These are phyloP conservation scores for Pulveroboletus sp. DNA, from an alignment of 768 basidiomycete genomes.

Conservation along the genomic window DNA sequence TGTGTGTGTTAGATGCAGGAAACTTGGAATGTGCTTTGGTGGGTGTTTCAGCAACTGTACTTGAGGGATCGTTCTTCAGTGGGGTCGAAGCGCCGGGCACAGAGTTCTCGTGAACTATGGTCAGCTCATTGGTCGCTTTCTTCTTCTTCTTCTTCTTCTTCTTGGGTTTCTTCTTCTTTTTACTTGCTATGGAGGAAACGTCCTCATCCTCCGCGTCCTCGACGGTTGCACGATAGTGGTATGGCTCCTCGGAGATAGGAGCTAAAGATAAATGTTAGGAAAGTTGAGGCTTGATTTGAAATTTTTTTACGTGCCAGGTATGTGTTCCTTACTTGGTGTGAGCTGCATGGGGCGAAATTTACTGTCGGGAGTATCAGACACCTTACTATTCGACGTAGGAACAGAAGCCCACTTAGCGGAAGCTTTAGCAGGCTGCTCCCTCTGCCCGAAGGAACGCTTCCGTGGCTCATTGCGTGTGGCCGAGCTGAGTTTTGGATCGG, in stretches of 20 bases:
- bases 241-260: constrained; percentile 26
- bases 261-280: constrained; percentile 7
- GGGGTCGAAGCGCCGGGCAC: constrained; percentile 13
- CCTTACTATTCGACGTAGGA: constrained; percentile 5
- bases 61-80: constrained; percentile 15
- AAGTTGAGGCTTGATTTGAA: neutral
- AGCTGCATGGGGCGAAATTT: constrained; percentile 9
- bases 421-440: constrained; percentile 10
- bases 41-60: constrained; percentile 24
- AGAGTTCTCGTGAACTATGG: constrained; percentile 22
- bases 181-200: constrained; percentile 27
- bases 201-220: constrained; percentile 72
- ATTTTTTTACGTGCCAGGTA: constrained; percentile 8
- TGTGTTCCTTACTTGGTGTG: constrained; percentile 9
- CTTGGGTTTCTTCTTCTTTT: constrained; percentile 61
- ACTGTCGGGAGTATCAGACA: constrained; percentile 2
- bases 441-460: constrained; percentile 23
- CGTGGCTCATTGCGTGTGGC: constrained; percentile 32
- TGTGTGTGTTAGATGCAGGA: constrained; percentile 18
- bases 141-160: constrained; percentile 81
- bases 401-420: constrained; percentile 5
- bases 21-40: constrained; percentile 8
- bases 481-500: constrained; percentile 42
- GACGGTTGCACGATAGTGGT: constrained; percentile 43
- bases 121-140: constrained; percentile 20